phyloP scores from a whole-genome alignment of 2,329 filamentous ascomycete species.

The Diplocarpon mali region DNA sequence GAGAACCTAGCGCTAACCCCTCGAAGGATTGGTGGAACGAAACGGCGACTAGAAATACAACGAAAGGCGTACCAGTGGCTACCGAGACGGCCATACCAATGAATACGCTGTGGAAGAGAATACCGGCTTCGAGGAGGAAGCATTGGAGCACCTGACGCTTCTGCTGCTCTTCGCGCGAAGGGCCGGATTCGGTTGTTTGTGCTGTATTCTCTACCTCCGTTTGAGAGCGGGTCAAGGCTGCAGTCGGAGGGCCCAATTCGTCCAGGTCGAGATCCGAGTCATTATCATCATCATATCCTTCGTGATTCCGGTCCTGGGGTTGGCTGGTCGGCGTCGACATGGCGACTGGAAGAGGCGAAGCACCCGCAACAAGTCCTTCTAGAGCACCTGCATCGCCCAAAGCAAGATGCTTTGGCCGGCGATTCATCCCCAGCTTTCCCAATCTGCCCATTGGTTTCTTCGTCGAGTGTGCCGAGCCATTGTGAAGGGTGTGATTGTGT shows the following conservation, averaged over 20 bases:
- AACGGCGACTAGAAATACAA: conserved; percentile 71
- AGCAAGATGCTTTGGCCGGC: conserved; percentile 38
- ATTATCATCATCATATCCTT: conserved; percentile 25
- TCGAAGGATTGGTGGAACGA: conserved; percentile 84
- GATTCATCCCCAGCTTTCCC: conserved; percentile 23
- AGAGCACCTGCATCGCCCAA: conserved; percentile 40
- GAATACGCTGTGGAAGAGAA: conserved; percentile 76
- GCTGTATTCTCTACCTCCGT: conserved; percentile 2
- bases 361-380: conserved; percentile 45
- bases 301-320: conserved; percentile 22
- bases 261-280: conserved; percentile 49
- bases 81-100: conserved; percentile 82
- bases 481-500: conserved; percentile 3
- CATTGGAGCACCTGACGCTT: conserved; percentile 65
- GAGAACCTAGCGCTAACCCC: conserved; percentile 72
- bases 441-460: conserved; percentile 21
- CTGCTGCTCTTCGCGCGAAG: conserved; percentile 40
- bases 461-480: conserved; percentile 11
- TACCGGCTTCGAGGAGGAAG: conserved; percentile 69
- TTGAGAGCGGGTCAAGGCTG: conserved; percentile 23
- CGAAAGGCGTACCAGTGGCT: conserved; percentile 66
- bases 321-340: conserved; percentile 30
- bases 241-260: conserved; percentile 41
- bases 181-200: conserved; percentile 15
- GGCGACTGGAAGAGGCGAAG: conserved; percentile 46